Conservation (phyloP, 140 eudicot genomes). For the Ambrosia hybrid region DNA sequence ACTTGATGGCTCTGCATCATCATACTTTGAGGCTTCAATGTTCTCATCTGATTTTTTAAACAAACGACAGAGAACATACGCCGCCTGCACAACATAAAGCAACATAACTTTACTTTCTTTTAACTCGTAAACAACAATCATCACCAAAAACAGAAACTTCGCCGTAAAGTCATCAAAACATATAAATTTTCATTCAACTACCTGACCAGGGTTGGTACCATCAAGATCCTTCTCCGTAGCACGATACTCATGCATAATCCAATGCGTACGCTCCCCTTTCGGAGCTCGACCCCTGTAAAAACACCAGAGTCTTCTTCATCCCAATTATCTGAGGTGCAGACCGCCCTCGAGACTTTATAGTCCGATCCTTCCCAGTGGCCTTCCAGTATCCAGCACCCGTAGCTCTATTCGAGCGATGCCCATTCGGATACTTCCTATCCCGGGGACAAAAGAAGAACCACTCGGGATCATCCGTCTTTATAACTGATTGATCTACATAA, state of each 20-base stretch:
- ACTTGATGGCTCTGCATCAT: conserved; percentile 51
- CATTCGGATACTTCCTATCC: conserved; percentile 83
- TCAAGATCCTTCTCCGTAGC: conserved; percentile 74
- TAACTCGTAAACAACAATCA: too few relatives aligned
- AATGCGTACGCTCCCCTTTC: conserved; percentile 67
- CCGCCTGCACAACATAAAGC: conserved; percentile 40
- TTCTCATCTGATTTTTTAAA: conserved; percentile 62
- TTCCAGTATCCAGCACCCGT: conserved; percentile 78
- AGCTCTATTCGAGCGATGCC: conserved; percentile 77
- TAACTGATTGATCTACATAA: conserved; percentile 57
- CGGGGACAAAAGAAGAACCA: conserved; percentile 90
- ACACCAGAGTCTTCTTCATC: conserved; percentile 74
- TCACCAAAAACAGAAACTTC: too few relatives aligned
- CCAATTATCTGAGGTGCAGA: conserved; percentile 46
- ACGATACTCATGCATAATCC: conserved; percentile 95
- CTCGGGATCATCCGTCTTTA: conserved; percentile 72
- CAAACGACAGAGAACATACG: conserved; percentile 81
- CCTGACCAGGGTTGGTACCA: conserved; percentile 81
- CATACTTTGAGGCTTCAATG: conserved; percentile 37
- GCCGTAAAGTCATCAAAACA: too few relatives aligned
- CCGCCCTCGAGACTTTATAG: conserved; percentile 46
- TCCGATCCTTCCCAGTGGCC: conserved; percentile 85
- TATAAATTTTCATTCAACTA: conserved; percentile 7
- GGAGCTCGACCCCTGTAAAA: conserved; percentile 82
- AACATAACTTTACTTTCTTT: background rate